Base-by-base conservation (phyloP, 2,329 filamentous ascomycete species). In the Diaporthe helianthi region DNA sequence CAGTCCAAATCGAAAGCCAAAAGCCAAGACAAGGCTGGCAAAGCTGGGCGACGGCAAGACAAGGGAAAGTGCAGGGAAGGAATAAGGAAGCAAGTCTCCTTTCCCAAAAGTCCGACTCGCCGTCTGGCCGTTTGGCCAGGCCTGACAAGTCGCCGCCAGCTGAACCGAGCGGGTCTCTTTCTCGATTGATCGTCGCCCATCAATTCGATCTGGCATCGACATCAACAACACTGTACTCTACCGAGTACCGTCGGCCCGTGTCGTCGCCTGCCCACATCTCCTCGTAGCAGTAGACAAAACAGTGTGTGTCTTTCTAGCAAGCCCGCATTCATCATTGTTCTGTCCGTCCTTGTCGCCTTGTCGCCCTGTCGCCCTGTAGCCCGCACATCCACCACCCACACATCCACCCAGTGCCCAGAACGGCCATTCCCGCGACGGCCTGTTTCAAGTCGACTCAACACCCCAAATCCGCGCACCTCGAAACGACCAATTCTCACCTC, bases 381-480 rank as follows among this genome's bases (percentile, higher is more conserved):
- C 31, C 31, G 31, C 31, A 33, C 31, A 33, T 33, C 31, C 53
- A 3, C 8, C 41, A 15, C 38, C 19, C 53, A 36, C 6, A 10
- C 36, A 38, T 15, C 36, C 31, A 61, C 58, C 26, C 55, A 44
- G 46, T 31, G 53, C 65, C 65, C 52, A 67, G 52, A 65, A 54
- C 41, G 69, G 63, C 54, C 69, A 53, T 52, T 52, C 22, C 63
- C 54, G 67, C 67, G 63, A 63, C 63, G 67, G 67, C 69, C 69
- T 71, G 69, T 69, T 67, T 71, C 67, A 69, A 67, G 51, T 64
- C 67, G 55, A 54, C 54, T 67, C 69, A 24, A 67, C 61, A 60
- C 67, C 55, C 67, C 67, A 44, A 60, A 69, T 22, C 61, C 52
- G 24, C 60, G 60, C 38, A 44, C 67, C 67, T 66, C 67, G 66